Percentiles rank a stretch among this genome's conserved stretches.
Conservation (phyloP, 768 basidiomycete genomes). For the Termitomyces sp. region DNA sequence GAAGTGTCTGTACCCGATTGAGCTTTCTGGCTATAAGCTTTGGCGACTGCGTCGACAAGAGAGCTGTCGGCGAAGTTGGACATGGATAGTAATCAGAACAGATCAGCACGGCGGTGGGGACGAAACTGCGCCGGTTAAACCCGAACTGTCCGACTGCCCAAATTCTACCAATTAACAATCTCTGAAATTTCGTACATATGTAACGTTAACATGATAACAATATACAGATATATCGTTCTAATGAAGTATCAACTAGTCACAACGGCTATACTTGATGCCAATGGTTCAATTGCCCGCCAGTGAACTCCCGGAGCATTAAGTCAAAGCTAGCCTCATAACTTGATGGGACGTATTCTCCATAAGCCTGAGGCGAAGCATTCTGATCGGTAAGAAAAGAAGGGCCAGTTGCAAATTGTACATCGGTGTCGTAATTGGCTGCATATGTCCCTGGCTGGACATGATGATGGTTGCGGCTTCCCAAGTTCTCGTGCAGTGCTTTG, state of each 20-base stretch:
- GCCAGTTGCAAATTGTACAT: background rate
- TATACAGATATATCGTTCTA: background rate
- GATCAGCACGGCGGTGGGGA: background rate
- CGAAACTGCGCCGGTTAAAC: background rate
- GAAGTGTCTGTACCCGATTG: constrained; percentile 17
- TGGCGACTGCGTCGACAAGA: constrained; percentile 5
- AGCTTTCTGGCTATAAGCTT: constrained; percentile 12
- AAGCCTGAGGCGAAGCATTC: background rate
- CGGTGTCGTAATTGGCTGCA: background rate
- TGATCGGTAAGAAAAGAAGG: background rate
- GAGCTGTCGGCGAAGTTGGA: constrained; percentile 1
- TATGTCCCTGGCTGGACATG: background rate
- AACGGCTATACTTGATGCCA: background rate
- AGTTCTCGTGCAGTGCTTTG: background rate
- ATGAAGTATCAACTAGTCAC: background rate
- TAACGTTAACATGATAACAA: background rate
- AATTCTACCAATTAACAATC: no score
- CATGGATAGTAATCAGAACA: background rate
- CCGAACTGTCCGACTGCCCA: background rate
- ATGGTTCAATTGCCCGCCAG: background rate
- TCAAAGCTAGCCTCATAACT: background rate
- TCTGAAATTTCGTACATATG: background rate
- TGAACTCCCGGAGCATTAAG: background rate
- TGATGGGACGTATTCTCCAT: constrained; percentile 1
- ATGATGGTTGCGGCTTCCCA: background rate